phyloP scores from a whole-genome alignment of 306 rosid genomes.

The Sechiopsis laciniata region DNA sequence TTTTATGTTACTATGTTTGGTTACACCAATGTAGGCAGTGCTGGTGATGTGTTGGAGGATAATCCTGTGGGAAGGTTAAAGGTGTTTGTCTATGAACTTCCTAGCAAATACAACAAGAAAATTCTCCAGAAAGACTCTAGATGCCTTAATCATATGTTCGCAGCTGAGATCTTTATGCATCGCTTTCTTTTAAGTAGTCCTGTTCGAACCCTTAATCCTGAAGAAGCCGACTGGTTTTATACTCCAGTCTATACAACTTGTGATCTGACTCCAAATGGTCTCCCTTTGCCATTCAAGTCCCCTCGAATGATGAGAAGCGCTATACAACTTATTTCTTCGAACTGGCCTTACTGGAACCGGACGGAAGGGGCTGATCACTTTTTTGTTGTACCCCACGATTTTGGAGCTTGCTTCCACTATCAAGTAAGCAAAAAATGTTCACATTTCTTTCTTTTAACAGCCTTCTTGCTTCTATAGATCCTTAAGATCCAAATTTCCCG shows the following conservation, averaged over 20 bases:
- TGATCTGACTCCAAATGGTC: slow-evolving; percentile 95
- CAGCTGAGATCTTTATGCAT: slow-evolving; percentile 98
- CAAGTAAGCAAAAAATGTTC: slow-evolving; percentile 39
- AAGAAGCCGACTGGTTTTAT: slow-evolving; percentile 98
- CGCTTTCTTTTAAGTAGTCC: slow-evolving; percentile 89
- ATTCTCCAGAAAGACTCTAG: slow-evolving; percentile 91
- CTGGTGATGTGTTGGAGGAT: slow-evolving; percentile 96
- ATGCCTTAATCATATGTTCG: slow-evolving; percentile 96
- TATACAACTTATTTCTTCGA: slow-evolving; percentile 89
- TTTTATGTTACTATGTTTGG: not conserved
- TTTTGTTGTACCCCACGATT: slow-evolving; percentile 93
- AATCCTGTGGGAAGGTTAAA: slow-evolving; percentile 97
- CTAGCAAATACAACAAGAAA: slow-evolving; percentile 95
- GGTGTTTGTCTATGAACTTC: slow-evolving; percentile 96
- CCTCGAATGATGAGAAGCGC: slow-evolving; percentile 99
- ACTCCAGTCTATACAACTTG: slow-evolving; percentile 96
- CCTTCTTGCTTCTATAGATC: not conserved
- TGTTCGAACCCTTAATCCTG: slow-evolving; percentile 92
- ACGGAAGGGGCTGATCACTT: slow-evolving; percentile 98
- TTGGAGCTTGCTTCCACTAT: slow-evolving; percentile 96
- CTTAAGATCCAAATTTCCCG: not conserved
- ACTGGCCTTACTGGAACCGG: slow-evolving; percentile 96
- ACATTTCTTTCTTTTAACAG: not conserved
- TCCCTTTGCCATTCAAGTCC: slow-evolving; percentile 93
- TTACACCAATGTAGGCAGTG: slow-evolving; percentile 62